These are phyloP conservation scores for Kalaharituber pfeilii DNA, from an alignment of 2,329 filamentous ascomycete species.

Conservation along the genomic window DNA sequence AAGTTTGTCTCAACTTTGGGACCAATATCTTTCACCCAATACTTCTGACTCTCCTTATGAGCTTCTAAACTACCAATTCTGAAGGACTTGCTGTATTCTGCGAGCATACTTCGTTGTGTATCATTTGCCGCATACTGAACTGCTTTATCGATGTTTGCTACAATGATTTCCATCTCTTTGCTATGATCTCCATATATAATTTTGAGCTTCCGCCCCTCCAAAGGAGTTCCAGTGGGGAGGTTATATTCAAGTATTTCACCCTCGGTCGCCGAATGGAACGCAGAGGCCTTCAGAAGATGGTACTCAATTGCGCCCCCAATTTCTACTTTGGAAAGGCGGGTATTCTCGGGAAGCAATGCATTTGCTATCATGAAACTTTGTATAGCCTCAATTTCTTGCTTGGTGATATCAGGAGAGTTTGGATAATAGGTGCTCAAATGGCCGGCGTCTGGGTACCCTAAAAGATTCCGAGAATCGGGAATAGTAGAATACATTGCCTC, in stretches of 20 bases:
- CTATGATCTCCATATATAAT: constrained; percentile 60
- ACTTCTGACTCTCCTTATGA: constrained; percentile 64
- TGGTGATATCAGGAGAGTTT: constrained; percentile 53
- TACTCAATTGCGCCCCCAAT: constrained; percentile 12
- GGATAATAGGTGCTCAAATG: constrained; percentile 75
- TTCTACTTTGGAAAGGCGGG: constrained; percentile 45
- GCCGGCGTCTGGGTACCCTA: constrained; percentile 56
- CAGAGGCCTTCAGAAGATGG: constrained; percentile 13
- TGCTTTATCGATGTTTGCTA: constrained; percentile 49
- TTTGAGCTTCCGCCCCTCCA: constrained; percentile 46
- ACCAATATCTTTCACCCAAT: constrained; percentile 69
- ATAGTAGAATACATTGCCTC: constrained; percentile 53
- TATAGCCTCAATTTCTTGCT: constrained; percentile 55
- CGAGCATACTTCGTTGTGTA: constrained; percentile 54
- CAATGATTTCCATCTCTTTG: constrained; percentile 52
- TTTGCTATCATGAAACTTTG: constrained; percentile 58
- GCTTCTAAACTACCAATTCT: constrained; percentile 54
- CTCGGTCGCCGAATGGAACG: not conserved
- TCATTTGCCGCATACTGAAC: constrained; percentile 54
- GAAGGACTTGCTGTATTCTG: constrained; percentile 59
- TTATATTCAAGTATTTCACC: constrained; percentile 4
- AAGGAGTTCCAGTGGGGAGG: constrained; percentile 29
- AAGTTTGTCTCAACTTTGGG: constrained; percentile 66
- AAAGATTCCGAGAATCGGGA: constrained; percentile 43
- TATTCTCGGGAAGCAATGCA: constrained; percentile 56